A percentile compares a stretch with the other conserved stretches of the same genome.
phyloP scores from a whole-genome alignment of 1,139 yeast genomes.

The Wickerhamomyces sp. region DNA sequence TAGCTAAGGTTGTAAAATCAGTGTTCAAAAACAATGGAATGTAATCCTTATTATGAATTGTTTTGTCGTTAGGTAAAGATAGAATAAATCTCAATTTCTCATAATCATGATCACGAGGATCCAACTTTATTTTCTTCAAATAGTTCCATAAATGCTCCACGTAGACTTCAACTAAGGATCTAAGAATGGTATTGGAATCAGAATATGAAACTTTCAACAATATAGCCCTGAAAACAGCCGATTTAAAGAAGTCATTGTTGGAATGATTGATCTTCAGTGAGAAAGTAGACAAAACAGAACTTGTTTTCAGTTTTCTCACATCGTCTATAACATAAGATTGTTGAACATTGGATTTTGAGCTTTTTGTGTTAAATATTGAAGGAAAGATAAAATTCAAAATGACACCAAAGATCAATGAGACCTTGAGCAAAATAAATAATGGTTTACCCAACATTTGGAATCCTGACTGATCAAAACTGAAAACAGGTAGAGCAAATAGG shows the following conservation, averaged over 20 bases:
- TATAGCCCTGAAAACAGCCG: conserved; percentile 26
- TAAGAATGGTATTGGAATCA: conserved; percentile 16
- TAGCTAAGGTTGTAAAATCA: conserved; percentile 7
- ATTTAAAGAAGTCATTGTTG: conserved; percentile 23
- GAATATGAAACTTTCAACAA: conserved; percentile 22
- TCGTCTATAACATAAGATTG: conserved; percentile 9
- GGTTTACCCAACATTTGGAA: conserved; percentile 22
- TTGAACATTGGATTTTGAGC: conserved; percentile 7
- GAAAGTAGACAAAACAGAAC: conserved; percentile 20
- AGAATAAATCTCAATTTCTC: conserved; percentile 24
- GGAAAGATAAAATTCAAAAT: conserved; percentile 24
- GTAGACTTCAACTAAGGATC: conserved; percentile 17
- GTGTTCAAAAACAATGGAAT: conserved; percentile 15
- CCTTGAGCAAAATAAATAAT: conserved; percentile 15
- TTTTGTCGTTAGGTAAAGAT: conserved; percentile 19
- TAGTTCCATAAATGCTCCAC: conserved; percentile 26
- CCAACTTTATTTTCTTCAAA: conserved; percentile 18
- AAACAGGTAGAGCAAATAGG: conserved; percentile 28
- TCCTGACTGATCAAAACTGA: conserved; percentile 25
- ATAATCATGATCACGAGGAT: conserved; percentile 18
- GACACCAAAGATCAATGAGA: conserved; percentile 21
- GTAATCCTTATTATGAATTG: conserved; percentile 24
- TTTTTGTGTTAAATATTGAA: conserved; percentile 18
- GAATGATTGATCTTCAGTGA: conserved; percentile 18
- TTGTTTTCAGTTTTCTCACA: conserved; percentile 15